phyloP scores from a whole-genome alignment of 2,329 filamentous ascomycete genomes.

The Clonostachys sp. region DNA sequence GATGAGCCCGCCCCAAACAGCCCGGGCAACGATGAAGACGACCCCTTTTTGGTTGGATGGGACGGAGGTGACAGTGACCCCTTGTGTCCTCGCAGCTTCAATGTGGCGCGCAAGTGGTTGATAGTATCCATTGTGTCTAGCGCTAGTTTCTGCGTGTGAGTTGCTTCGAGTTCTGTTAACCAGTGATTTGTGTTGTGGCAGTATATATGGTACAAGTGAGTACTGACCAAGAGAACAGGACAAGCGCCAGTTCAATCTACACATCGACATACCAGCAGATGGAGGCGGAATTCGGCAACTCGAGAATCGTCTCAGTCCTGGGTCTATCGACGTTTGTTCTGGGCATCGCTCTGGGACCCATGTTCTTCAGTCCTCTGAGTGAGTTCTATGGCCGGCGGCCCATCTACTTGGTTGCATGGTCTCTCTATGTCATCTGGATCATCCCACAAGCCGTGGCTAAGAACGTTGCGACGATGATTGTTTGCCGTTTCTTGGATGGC shows the following conservation, averaged over 20 bases:
- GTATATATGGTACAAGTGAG: too few species aligned
- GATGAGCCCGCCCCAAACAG: conserved; percentile 1
- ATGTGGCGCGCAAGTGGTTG: conserved; percentile 66
- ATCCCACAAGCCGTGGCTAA: conserved; percentile 77
- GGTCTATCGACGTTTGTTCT: conserved; percentile 81
- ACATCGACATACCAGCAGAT: conserved; percentile 78
- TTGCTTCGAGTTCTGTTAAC: conserved; percentile 16
- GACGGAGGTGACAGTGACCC: conserved; percentile 69
- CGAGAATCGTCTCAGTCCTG: conserved; percentile 69
- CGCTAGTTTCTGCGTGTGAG: conserved; percentile 80
- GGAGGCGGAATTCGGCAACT: conserved; percentile 67
- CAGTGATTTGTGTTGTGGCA: neutral
- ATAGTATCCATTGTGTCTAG: conserved; percentile 71
- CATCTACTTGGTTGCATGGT: conserved; percentile 73
- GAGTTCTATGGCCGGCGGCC: conserved; percentile 80
- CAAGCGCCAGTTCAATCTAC: conserved; percentile 84
- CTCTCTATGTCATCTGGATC: conserved; percentile 73
- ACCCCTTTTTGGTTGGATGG: conserved; percentile 61
- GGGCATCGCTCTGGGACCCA: conserved; percentile 62
- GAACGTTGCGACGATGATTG: conserved; percentile 76
- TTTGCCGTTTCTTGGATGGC: conserved; percentile 74
- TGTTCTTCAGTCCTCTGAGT: conserved; percentile 59
- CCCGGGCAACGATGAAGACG: neutral
- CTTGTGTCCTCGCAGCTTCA: conserved; percentile 67
- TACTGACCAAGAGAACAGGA: conserved; percentile 40